A percentile compares a stretch with the other conserved stretches of the same genome.
Evolutionary conservation across 2,329 filamentous ascomycete genomes (phyloP).

Genomic region (Monosporascus sp.): DNA sequence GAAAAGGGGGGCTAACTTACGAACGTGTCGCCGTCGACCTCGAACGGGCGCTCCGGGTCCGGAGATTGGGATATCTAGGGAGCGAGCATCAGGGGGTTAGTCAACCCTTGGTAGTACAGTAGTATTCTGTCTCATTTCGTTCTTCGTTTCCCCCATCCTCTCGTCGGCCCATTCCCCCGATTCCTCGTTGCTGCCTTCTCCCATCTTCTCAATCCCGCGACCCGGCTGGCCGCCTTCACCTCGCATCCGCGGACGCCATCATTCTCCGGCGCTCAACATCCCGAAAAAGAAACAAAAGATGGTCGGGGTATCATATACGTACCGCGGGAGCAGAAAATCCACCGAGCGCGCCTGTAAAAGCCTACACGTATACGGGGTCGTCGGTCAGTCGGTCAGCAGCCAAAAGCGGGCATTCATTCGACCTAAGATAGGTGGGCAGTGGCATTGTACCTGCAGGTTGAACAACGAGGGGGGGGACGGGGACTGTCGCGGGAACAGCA

Average conservation of each 20-base stretch:
- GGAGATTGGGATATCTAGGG: slow-evolving; percentile 34
- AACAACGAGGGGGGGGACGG: neutral
- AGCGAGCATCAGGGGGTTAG: neutral
- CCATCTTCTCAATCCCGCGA: no score
- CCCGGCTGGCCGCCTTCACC: no score
- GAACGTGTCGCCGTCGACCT: slow-evolving; percentile 40
- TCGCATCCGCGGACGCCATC: no score
- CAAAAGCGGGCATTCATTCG: neutral
- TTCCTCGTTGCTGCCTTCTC: no score
- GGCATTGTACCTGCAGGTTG: neutral
- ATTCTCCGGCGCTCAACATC: no score
- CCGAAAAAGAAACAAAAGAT: neutral
- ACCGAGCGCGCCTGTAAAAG: slow-evolving; percentile 36
- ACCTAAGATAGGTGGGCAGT: neutral
- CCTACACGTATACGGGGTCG: slow-evolving; percentile 13
- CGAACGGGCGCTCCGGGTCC: slow-evolving; percentile 36
- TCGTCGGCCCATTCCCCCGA: no score
- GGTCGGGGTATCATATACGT: slow-evolving; percentile 7
- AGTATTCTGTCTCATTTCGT: neutral
- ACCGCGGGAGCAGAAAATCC: slow-evolving; percentile 31
- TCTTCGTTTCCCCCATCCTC: no score
- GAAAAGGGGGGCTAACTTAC: slow-evolving; percentile 23
- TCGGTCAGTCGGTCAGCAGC: neutral
- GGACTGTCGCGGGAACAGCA: no score
- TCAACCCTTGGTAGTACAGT: neutral